phyloP scores from a whole-genome alignment of 2,329 filamentous ascomycete species.

The Trichoderma afroharzianum region DNA sequence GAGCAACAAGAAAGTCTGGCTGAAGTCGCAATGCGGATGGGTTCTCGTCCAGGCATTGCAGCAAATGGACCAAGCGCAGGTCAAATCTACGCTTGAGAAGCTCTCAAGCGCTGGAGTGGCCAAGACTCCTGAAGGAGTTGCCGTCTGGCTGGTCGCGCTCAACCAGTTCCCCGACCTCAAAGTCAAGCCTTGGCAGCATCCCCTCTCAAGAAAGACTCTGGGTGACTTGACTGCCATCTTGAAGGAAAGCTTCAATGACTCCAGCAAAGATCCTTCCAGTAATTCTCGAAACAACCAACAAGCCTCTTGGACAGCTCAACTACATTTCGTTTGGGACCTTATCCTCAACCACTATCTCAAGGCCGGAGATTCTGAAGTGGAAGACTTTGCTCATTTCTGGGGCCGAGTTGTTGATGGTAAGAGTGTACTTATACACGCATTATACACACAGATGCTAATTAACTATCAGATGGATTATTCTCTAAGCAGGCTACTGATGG shows the following conservation, averaged over 20 bases:
- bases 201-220: conserved; percentile 66
- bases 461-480: conserved; percentile 70
- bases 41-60: conserved; percentile 70
- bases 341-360: conserved; percentile 58
- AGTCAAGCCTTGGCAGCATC: conserved; percentile 73
- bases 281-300: conserved; percentile 51
- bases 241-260: conserved; percentile 65
- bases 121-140: conserved; percentile 83
- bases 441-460: conserved; percentile 23
- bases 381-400: conserved; percentile 76
- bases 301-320: conserved; percentile 72
- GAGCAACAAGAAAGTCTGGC: conserved; percentile 79
- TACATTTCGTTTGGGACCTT: conserved; percentile 85
- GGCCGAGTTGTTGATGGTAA: conserved; percentile 78
- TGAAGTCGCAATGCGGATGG: conserved; percentile 83
- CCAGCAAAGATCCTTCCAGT: conserved; percentile 43
- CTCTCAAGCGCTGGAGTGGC: conserved; percentile 63
- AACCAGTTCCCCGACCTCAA: conserved; percentile 61
- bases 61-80: conserved; percentile 56
- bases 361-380: conserved; percentile 33
- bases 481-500: conserved; percentile 76
- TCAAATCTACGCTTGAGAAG: conserved; percentile 58
- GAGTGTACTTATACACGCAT: conserved; percentile 29
- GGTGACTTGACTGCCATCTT: conserved; percentile 69
- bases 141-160: conserved; percentile 75